phyloP scores from a whole-genome alignment of 768 basidiomycete genomes.

The Pleurotus platypus region DNA sequence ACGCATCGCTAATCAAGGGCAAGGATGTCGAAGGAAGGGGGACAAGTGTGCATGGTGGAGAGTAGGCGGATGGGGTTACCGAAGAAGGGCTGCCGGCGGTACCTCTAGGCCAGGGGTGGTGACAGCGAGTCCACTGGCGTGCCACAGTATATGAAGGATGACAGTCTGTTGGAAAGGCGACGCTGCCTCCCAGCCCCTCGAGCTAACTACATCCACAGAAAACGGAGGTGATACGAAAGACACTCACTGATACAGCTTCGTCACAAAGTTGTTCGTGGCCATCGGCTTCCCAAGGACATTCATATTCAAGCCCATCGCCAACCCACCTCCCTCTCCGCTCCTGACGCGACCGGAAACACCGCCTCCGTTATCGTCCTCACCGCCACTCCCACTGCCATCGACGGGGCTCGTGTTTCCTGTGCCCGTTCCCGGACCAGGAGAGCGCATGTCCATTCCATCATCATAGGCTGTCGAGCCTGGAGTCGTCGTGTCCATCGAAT shows the following conservation, averaged over 20 bases:
- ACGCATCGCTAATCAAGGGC: too few relatives aligned
- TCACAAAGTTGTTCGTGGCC: slow-evolving; percentile 79
- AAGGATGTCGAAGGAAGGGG: too few relatives aligned
- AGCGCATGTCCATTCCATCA: slow-evolving; percentile 5
- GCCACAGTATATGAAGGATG: too few relatives aligned
- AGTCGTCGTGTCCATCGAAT: slow-evolving; percentile 36
- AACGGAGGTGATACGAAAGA: too few relatives aligned
- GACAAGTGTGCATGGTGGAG: too few relatives aligned
- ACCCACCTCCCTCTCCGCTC: slow-evolving; percentile 8
- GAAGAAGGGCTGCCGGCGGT: too few relatives aligned
- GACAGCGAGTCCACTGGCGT: too few relatives aligned
- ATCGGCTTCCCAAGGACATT: slow-evolving; percentile 64
- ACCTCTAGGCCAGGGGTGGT: too few relatives aligned
- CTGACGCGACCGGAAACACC: slow-evolving; percentile 10
- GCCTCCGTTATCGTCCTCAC: slow-evolving; percentile 15
- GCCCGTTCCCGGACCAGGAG: slow-evolving; percentile 28
- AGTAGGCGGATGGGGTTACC: too few relatives aligned
- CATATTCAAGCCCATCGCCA: slow-evolving; percentile 34
- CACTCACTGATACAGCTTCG: slow-evolving; percentile 84
- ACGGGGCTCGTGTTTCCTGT: slow-evolving; percentile 48
- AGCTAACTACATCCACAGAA: too few relatives aligned
- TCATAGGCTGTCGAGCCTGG: slow-evolving; percentile 12
- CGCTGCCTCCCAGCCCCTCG: too few relatives aligned
- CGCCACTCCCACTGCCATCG: slow-evolving; percentile 31
- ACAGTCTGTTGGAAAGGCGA: too few relatives aligned